These are phyloP conservation scores for Trichoderma koningii DNA, from an alignment of 2,329 filamentous ascomycete genomes.

Conservation along the genomic window DNA sequence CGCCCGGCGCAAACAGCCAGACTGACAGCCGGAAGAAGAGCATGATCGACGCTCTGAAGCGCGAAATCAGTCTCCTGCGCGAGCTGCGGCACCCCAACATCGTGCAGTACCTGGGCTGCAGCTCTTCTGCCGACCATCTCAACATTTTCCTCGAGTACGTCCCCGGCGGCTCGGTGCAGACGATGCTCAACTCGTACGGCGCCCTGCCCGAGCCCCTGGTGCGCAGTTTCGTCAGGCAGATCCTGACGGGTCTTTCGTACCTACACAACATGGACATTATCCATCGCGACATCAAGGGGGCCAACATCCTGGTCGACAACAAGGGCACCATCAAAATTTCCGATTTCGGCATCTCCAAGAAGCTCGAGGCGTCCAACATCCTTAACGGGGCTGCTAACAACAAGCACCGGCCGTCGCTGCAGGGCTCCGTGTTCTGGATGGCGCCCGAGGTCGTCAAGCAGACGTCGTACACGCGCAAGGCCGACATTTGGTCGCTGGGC, in stretches of 20 bases:
- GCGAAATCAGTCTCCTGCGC: constrained; percentile 90
- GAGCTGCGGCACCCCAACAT: constrained; percentile 96
- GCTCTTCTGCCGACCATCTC: constrained; percentile 84
- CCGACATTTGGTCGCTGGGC: constrained; percentile 97
- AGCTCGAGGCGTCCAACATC: constrained; percentile 88
- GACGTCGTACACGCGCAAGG: constrained; percentile 96
- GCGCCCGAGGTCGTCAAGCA: constrained; percentile 97
- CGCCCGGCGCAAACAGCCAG: constrained; percentile 72
- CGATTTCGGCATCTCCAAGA: constrained; percentile 98
- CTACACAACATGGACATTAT: constrained; percentile 95
- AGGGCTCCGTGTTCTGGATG: constrained; percentile 99
- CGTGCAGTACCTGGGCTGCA: constrained; percentile 95
- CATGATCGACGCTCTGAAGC: constrained; percentile 97
- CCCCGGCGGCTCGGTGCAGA: constrained; percentile 93
- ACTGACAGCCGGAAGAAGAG: constrained; percentile 91
- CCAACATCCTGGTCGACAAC: constrained; percentile 98
- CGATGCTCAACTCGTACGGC: constrained; percentile 98
- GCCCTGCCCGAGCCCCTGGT: constrained; percentile 91
- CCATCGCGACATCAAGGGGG: constrained; percentile 97
- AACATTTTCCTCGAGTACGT: constrained; percentile 99
- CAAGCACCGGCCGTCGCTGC: constrained; percentile 75
- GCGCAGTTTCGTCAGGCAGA: constrained; percentile 95
- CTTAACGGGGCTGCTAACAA: constrained; percentile 68
- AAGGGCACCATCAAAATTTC: constrained; percentile 99
- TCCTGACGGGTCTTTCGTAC: constrained; percentile 88